Evolutionary conservation across 2,329 filamentous ascomycete genomes (phyloP).

Genomic region (Aspergillus glaucus): DNA sequence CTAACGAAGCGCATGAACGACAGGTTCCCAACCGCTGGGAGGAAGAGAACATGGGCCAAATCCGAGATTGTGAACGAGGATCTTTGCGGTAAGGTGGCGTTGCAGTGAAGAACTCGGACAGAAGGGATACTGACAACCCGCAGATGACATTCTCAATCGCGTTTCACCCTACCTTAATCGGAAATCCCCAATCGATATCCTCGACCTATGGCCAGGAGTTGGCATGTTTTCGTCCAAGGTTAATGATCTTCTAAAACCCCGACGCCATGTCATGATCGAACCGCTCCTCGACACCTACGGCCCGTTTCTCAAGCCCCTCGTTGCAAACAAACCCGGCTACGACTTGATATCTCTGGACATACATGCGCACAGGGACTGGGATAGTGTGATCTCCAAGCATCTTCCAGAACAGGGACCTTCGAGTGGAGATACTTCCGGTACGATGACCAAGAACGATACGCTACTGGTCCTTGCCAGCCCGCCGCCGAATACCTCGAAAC

Average conservation of each 20-base stretch:
- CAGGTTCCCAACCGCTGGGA: slow-evolving; percentile 3
- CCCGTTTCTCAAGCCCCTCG: slow-evolving; percentile 55
- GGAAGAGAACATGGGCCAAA: slow-evolving; percentile 4
- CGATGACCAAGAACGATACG: slow-evolving; percentile 58
- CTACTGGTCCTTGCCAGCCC: slow-evolving; percentile 69
- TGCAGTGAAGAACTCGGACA: background rate
- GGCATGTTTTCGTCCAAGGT: slow-evolving; percentile 75
- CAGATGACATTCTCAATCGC: slow-evolving; percentile 63
- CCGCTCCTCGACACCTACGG: slow-evolving; percentile 55
- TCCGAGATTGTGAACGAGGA: slow-evolving; percentile 25
- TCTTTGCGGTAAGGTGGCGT: slow-evolving; percentile 26
- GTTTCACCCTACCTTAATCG: slow-evolving; percentile 62
- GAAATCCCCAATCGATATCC: slow-evolving; percentile 71
- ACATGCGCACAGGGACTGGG: slow-evolving; percentile 55
- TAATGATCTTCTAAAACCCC: slow-evolving; percentile 67
- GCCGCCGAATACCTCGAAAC: slow-evolving; percentile 46
- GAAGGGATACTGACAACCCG: background rate
- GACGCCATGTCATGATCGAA: slow-evolving; percentile 79
- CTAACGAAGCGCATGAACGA: slow-evolving; percentile 13
- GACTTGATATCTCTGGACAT: slow-evolving; percentile 49
- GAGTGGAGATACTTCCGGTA: slow-evolving; percentile 32
- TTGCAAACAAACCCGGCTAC: slow-evolving; percentile 43
- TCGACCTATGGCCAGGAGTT: slow-evolving; percentile 78
- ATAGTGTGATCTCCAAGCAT: slow-evolving; percentile 33
- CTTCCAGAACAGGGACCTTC: slow-evolving; percentile 48